Evolutionary conservation across 768 basidiomycete genomes (phyloP), one percentile per base, ranked within the genome.

Genomic region (Suillus hirtellus): DNA sequence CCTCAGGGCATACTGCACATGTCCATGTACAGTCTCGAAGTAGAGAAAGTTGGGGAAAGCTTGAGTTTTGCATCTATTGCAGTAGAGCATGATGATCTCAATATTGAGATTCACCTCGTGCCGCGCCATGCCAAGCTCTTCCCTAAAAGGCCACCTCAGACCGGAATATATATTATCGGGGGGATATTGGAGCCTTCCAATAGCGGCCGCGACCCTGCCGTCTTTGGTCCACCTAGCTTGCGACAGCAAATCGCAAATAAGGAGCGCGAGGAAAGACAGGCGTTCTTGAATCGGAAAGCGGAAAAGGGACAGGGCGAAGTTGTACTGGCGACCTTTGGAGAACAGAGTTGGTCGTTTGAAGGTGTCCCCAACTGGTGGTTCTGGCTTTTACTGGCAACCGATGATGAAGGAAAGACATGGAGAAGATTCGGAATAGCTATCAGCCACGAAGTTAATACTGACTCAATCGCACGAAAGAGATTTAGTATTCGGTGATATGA

Each of bases 391-490:
- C 19, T 53, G 19, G 52, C 52, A 12, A 53, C 34, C 0, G 11
- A 53, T 35, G 52, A 53, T 53, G 11, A 53, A n/a, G 52, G 52
- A 34, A n/a, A 53, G 31, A 53, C 52, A n/a, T 53, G 52, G 52
- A 53, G 34, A 35, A 35, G 19, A 35, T 53, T 53, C 11, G 34
- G 52, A 12, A 35, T 53, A 34, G 52, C 52, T 53, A 34, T 53
- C 34, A 53, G 52, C 52, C 52, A 53, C 19, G 52, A n/a, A 35
- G 31, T 53, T 53, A 12, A 53, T 12, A 53, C 35, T n/a, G 19
- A 10, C 52, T 53, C 11, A 2, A 53, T 35, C 19, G 19, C 19
- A 53, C 34, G 52, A n/a, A 35, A n/a, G 34, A 53, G 52, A 12
- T 53, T 53, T 53, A 35, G 52, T 12, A 53, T 53, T 53, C 52